Evolutionary conservation across 371 early-diverging fungal species (phyloP).

Genomic region (Modicella reniformis): DNA sequence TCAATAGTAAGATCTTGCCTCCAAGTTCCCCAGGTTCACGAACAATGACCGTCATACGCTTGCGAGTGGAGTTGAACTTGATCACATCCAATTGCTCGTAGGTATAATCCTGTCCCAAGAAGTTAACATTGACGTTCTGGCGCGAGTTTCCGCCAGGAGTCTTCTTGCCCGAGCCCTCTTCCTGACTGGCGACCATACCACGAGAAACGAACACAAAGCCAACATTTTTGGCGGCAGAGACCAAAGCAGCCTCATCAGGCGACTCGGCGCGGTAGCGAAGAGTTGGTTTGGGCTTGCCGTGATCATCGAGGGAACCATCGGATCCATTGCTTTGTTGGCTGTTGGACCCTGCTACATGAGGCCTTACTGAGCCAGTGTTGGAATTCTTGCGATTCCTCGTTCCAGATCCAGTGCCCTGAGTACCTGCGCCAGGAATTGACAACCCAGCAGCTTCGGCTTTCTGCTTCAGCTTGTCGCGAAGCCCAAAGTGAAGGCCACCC

Average conservation of each 20-base stretch:
- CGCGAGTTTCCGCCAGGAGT: conserved; percentile 50
- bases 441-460: conserved; percentile 37
- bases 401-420: conserved; percentile 3
- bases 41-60: conserved; percentile 94
- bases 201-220: conserved; percentile 83
- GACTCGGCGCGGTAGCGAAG: conserved; percentile 76
- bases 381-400: conserved; percentile 42
- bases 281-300: conserved; percentile 16
- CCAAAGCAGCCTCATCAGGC: conserved; percentile 89
- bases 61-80: conserved; percentile 93
- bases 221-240: conserved; percentile 85
- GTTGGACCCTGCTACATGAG: not conserved
- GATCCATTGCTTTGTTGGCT: conserved; percentile 6
- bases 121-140: conserved; percentile 68
- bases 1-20: conserved; percentile 83
- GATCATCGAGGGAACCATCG: conserved; percentile 21
- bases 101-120: conserved; percentile 71
- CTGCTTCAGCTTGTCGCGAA: conserved; percentile 42
- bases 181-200: conserved; percentile 29
- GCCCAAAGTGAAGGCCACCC: conserved; percentile 12
- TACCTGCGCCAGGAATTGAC: conserved; percentile 20
- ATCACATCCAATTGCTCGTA: conserved; percentile 83
- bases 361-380: conserved; percentile 15
- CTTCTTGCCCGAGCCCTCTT: conserved; percentile 13
- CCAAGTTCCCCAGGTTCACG: conserved; percentile 77